Evolutionary conservation across 768 basidiomycete genomes (phyloP).

Genomic region (Saitozyma sp.): DNA sequence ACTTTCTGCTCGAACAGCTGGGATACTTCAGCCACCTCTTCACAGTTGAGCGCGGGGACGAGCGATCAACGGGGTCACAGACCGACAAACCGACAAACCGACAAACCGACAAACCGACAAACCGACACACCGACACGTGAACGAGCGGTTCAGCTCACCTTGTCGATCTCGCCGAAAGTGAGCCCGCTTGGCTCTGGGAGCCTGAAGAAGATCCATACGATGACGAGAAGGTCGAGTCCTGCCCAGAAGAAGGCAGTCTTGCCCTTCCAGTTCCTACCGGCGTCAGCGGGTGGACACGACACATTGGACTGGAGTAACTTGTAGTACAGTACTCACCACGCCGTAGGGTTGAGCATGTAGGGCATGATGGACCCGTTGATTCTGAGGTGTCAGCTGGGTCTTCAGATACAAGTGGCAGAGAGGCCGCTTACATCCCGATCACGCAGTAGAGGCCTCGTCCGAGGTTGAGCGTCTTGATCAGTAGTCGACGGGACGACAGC

Average conservation of each 20-base stretch:
- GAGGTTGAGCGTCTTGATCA: constrained; percentile 37
- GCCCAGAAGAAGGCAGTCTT: constrained; percentile 17
- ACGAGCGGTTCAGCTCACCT: too few species aligned
- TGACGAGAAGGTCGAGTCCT: constrained; percentile 1
- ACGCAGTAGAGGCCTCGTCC: constrained; percentile 15
- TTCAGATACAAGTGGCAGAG: too few species aligned
- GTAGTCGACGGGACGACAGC: constrained; percentile 11
- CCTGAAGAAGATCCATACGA: constrained; percentile 7
- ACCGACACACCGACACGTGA: too few species aligned
- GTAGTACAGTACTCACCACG: neutral
- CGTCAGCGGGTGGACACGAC: neutral
- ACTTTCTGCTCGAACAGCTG: constrained; percentile 5
- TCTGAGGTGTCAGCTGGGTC: too few species aligned
- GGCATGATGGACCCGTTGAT: constrained; percentile 10
- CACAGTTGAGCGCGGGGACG: too few species aligned
- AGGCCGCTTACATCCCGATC: constrained; percentile 2
- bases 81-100: too few species aligned
- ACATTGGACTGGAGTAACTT: too few species aligned
- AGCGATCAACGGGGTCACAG: too few species aligned
- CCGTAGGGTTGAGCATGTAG: constrained; percentile 18
- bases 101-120: too few species aligned
- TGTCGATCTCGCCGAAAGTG: neutral
- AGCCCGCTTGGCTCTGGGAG: constrained; percentile 2
- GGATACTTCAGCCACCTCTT: too few species aligned
- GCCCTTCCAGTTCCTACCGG: constrained; percentile 15